Base-by-base conservation (phyloP, 2,329 filamentous ascomycete genomes). In the Waltergamsia citrina region DNA sequence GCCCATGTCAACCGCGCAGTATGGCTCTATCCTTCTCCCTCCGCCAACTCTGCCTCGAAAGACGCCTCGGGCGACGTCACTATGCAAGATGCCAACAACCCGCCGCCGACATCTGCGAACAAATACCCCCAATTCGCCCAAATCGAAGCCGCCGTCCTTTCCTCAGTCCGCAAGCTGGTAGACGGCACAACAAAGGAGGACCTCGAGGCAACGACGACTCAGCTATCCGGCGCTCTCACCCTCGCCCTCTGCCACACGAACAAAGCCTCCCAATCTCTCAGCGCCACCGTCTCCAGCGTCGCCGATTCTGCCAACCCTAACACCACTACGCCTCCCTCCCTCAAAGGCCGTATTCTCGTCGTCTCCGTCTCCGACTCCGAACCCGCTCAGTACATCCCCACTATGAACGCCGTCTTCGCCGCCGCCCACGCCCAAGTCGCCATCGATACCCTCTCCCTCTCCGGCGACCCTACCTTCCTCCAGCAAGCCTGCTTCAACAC, bases 371-470 rank as follows among this genome's bases (percentile, higher is more conserved):
- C 85, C 30, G 86, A 86, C 50, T 71, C 72, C 27, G 84, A 90
- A 48, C 75, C 94, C 0, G 78, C 87, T 5, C 83, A 96, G 57
- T 98, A 98, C 63, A 98, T 98, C 36, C 83, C 90, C 1, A 92
- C 94, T 45, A 98, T 98, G 92, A 98, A 98, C 62, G 77, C 82
- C 48, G 94, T 96, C 40, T 98, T 98, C 59, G 92, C 92, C 3
- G 92, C 90, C 38, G 85, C 94, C 50, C 80, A 90, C 43, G 73
- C 87, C 36, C 76, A 77, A 46, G 86, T 98, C 42, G 85, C 88
- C 17, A 87, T 98, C 48, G 92, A 98, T 56, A 90, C 94, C 22
- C 73, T 94, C 40, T 83, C 93, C 44, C 69, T 98, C 10, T 78
- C 81, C 27, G 86, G 85, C 16, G 77, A 86, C 45, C 85, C 90